Evolutionary conservation across 2,329 filamentous ascomycete genomes (phyloP).

Genomic region (Trichophyton verrucosum): DNA sequence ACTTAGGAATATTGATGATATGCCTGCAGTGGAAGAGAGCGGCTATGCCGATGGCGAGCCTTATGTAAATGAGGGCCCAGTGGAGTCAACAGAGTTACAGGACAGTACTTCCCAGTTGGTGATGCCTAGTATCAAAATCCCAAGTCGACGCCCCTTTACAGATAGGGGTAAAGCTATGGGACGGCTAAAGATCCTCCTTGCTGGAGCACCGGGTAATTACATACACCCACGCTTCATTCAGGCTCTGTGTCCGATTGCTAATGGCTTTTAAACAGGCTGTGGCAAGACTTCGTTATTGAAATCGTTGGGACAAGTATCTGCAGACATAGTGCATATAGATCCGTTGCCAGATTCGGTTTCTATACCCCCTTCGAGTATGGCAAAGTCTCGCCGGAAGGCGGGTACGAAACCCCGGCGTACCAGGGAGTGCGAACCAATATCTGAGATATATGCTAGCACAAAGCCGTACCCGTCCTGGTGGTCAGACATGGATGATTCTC

Average conservation of each 20-base stretch:
- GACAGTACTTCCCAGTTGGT: conserved; percentile 60
- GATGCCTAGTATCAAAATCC: conserved; percentile 93
- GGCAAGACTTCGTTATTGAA: conserved; percentile 86
- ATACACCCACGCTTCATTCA: conserved; percentile 1
- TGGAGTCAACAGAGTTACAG: conserved; percentile 20
- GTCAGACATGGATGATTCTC: conserved; percentile 61
- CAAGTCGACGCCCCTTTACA: conserved; percentile 77
- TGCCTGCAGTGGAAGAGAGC: conserved; percentile 42
- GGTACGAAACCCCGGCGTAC: conserved; percentile 12
- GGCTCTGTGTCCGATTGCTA: not conserved
- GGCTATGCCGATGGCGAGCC: conserved; percentile 45
- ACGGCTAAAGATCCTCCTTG: conserved; percentile 75
- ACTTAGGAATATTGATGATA: conserved; percentile 46
- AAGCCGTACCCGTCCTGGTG: conserved; percentile 83
- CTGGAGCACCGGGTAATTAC: conserved; percentile 57
- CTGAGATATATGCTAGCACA: conserved; percentile 66
- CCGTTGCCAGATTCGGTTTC: conserved; percentile 31
- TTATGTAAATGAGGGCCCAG: conserved; percentile 40
- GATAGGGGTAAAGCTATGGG: conserved; percentile 72
- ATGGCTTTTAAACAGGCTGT: conserved; percentile 42
- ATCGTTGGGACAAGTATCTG: conserved; percentile 71
- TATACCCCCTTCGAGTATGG: conserved; percentile 12
- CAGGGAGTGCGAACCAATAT: conserved; percentile 30
- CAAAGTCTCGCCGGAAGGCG: conserved; percentile 4
- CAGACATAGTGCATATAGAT: conserved; percentile 91